Conservation (phyloP, 345 rosid genomes). For the Ceriops zippeliana region DNA sequence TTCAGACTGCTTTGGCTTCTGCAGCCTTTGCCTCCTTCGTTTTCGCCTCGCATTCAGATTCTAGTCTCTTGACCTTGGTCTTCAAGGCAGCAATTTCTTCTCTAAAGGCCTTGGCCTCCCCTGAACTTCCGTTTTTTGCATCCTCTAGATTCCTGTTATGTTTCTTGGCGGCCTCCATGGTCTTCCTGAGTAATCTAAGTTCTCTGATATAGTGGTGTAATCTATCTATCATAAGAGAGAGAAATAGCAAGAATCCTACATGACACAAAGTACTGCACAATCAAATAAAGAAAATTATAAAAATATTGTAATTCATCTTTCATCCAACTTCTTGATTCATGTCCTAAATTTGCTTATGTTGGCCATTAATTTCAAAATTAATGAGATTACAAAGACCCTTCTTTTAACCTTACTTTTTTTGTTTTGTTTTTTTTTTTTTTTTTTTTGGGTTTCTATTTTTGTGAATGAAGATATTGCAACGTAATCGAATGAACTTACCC, state of each 20-base stretch:
- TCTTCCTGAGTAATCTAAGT: constrained; percentile 61
- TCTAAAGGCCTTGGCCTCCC: constrained; percentile 40
- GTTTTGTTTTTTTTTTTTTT: too few relatives aligned
- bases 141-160: constrained; percentile 58
- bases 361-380: too few relatives aligned
- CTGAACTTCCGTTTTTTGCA: constrained; percentile 43
- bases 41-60: constrained; percentile 48
- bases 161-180: constrained; percentile 74
- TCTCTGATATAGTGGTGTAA: constrained; percentile 86
- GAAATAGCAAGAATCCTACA: constrained; percentile 77
- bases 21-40: constrained; percentile 51
- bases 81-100: constrained; percentile 45
- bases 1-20: constrained; percentile 58
- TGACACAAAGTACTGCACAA: background rate
- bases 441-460: too few relatives aligned
- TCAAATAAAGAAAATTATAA: background rate
- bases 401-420: too few relatives aligned
- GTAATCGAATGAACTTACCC: background rate
- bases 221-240: constrained; percentile 77
- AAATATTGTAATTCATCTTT: too few relatives aligned
- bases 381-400: too few relatives aligned
- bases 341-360: too few relatives aligned
- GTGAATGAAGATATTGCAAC: background rate
- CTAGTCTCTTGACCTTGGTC: constrained; percentile 46
- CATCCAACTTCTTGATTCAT: too few relatives aligned